Conservation (phyloP, 768 basidiomycete species). For the Boletus fagicola region DNA sequence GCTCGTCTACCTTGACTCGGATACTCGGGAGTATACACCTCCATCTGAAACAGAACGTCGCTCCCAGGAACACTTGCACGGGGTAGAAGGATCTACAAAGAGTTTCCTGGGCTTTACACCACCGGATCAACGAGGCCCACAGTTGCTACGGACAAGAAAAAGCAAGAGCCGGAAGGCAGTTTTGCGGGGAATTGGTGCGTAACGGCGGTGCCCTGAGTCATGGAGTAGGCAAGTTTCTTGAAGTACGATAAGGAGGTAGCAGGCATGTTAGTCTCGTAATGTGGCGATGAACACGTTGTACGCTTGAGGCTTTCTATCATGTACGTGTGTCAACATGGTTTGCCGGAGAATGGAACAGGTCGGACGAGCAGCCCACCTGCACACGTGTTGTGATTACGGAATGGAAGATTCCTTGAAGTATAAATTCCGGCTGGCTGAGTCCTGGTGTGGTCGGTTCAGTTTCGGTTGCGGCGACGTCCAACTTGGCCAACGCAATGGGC, state of each 20-base stretch:
- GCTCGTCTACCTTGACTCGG: slow-evolving; percentile 43
- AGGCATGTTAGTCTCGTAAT: neutral
- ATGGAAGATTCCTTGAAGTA: slow-evolving; percentile 14
- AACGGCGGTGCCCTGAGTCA: slow-evolving; percentile 17
- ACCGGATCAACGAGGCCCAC: slow-evolving; percentile 17
- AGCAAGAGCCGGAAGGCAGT: slow-evolving; percentile 36
- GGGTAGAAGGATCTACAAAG: slow-evolving; percentile 13
- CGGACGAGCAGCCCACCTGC: neutral
- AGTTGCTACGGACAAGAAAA: slow-evolving; percentile 29
- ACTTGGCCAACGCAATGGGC: slow-evolving; percentile 26
- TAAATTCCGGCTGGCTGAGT: slow-evolving; percentile 19
- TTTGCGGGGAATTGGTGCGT: slow-evolving; percentile 31
- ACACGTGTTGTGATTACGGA: slow-evolving; percentile 28
- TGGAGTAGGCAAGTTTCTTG: slow-evolving; percentile 11
- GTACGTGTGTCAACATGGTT: neutral
- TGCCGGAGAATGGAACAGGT: neutral
- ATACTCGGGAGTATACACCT: slow-evolving; percentile 12
- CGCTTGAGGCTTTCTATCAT: slow-evolving; percentile 9
- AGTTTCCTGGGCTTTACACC: slow-evolving; percentile 32
- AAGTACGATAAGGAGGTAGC: neutral
- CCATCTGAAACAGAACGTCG: neutral
- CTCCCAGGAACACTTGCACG: slow-evolving; percentile 7
- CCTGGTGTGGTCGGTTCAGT: slow-evolving; percentile 11
- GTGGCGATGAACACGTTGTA: slow-evolving; percentile 13
- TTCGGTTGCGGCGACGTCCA: slow-evolving; percentile 22